These are phyloP conservation scores for Rhizopus sp. DNA, from an alignment of 371 early-diverging fungal genomes.

Conservation along the genomic window DNA sequence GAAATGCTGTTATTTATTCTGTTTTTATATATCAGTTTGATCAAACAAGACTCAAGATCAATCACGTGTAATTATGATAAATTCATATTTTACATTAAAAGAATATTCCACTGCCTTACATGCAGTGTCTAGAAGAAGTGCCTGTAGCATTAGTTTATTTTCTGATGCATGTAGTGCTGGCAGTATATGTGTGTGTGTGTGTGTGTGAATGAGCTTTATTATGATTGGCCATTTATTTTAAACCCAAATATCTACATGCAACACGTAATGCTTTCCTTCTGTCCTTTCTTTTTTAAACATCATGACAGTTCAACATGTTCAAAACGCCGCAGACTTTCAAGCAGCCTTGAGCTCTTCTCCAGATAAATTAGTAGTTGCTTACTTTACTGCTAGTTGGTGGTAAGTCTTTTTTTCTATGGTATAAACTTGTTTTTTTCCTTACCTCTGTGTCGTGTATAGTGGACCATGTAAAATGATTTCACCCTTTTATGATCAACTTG, in stretches of 20 bases:
- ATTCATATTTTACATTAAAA: too few relatives aligned
- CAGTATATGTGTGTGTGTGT: too few relatives aligned
- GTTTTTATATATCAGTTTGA: too few relatives aligned
- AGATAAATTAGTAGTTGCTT: constrained; percentile 53
- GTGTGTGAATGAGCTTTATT: not conserved
- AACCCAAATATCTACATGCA: not conserved
- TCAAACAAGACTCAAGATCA: too few relatives aligned
- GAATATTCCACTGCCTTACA: too few relatives aligned
- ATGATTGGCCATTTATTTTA: constrained; percentile 2
- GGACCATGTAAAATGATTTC: constrained; percentile 64
- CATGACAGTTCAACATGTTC: constrained; percentile 25
- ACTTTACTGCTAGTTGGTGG: constrained; percentile 63
- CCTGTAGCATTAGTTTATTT: too few relatives aligned
- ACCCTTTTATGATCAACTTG: constrained; percentile 58
- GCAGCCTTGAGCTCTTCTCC: constrained; percentile 25
- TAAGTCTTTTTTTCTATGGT: constrained; percentile 18
- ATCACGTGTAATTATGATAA: too few relatives aligned
- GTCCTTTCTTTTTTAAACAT: constrained; percentile 9
- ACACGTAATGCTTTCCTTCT: constrained; percentile 3
- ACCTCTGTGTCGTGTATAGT: constrained; percentile 21
- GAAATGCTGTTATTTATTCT: too few relatives aligned
- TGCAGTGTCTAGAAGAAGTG: too few relatives aligned
- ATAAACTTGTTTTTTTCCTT: constrained; percentile 40
- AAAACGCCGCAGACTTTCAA: constrained; percentile 36
- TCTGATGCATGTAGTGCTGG: too few relatives aligned